These are phyloP conservation scores for Exophiala viscosa DNA, from an alignment of 2,329 filamentous ascomycete species.

Conservation along the genomic window DNA sequence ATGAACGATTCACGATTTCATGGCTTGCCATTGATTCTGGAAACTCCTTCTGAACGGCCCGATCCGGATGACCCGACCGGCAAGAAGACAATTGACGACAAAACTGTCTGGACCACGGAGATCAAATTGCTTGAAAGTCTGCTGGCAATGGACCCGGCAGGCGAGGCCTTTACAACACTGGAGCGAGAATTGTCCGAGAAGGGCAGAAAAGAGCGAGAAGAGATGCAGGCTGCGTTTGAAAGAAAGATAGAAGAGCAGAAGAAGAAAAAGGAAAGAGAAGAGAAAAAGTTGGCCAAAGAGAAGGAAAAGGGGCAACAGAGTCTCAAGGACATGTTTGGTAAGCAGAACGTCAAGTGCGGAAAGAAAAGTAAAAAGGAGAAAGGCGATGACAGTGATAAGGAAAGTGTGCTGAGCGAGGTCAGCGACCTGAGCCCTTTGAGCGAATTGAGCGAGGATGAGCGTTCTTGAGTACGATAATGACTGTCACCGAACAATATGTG, in stretches of 20 bases:
- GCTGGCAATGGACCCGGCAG: slow-evolving; percentile 75
- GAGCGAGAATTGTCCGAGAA: slow-evolving; percentile 63
- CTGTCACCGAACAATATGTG: not conserved
- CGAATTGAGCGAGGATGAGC: slow-evolving; percentile 14
- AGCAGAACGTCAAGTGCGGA: slow-evolving; percentile 37
- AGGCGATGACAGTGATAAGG: slow-evolving; percentile 33
- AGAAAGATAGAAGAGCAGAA: slow-evolving; percentile 63
- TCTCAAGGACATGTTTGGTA: slow-evolving; percentile 30
- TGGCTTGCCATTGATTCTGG: slow-evolving; percentile 82
- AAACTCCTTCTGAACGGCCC: slow-evolving; percentile 83
- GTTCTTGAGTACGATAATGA: not conserved
- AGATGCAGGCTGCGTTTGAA: slow-evolving; percentile 74
- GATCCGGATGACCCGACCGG: slow-evolving; percentile 36
- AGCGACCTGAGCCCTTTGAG: not conserved
- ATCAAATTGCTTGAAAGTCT: slow-evolving; percentile 90
- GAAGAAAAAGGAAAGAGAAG: slow-evolving; percentile 52
- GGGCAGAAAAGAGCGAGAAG: slow-evolving; percentile 68
- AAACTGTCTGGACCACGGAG: slow-evolving; percentile 81
- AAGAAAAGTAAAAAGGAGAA: slow-evolving; percentile 39
- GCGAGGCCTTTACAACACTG: slow-evolving; percentile 65
- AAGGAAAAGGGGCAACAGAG: slow-evolving; percentile 48
- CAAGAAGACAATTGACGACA: slow-evolving; percentile 58
- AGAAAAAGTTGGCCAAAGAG: slow-evolving; percentile 56
- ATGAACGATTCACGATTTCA: slow-evolving; percentile 78
- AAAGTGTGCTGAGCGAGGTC: slow-evolving; percentile 11